Base-by-base conservation (phyloP, 805 yeast genomes). In the Wickerhamomyces mucosus region DNA sequence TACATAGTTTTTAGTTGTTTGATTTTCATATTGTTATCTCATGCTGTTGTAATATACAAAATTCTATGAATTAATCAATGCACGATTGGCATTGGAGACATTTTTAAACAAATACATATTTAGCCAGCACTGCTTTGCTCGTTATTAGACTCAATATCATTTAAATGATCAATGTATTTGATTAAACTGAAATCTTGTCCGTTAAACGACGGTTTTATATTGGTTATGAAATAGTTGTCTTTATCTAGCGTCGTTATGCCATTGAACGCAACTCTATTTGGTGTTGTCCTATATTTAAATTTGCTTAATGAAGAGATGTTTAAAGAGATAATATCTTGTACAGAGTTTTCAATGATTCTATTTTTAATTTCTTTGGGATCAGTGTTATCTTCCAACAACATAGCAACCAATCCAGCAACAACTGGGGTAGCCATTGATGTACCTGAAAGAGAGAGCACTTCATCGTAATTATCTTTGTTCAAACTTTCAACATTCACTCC, bases 381-480 rank as follows among this genome's bases (percentile, higher is more conserved):
- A 1, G 69, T 45, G 2, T 82, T 83, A 13, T 61, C 58, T 26
- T 75, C 68, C 34, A 80, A 46, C 20, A 75, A 46, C 29, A 67
- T 59, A 0, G 78, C 78, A n/a, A 61, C 70, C 25, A 74, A 47
- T 0, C 94, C 94, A 3, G 83, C 64, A 11, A 78, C 75, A 7
- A 69, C 61, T 0, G 94, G 94, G 3, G 85, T 58, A 1, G 89
- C 77, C 92, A 81, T 81, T 3, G 92, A 81, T 0, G 92, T 81
- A 1, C 94, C 94, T 4, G 86, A 73, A 40, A 68, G 56, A 5
- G 35, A 37, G 1, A 53, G 33, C 2, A 56, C 45, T 6, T 29
- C 32, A 6, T 36, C 38, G 20, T 35, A 42, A 18, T 51, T 33
- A 3, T 20, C 46, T 18, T 55, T 55, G 19, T 71, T 62, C 16